phyloP scores from a whole-genome alignment of 2,329 filamentous ascomycete species.

The Aotearoamyces nothofagi region DNA sequence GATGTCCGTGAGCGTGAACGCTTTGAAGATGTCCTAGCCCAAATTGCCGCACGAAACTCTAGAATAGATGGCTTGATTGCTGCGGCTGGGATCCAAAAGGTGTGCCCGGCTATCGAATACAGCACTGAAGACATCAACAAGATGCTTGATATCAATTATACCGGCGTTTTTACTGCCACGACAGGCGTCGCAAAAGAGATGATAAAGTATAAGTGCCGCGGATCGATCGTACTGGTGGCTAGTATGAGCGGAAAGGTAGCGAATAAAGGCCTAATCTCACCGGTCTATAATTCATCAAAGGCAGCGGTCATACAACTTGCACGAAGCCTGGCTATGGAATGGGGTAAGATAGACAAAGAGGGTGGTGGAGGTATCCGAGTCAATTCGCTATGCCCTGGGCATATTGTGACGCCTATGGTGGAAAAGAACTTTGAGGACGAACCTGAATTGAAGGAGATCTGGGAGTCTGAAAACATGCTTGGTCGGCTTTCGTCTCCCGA shows the following conservation, averaged over 20 bases:
- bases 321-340: constrained; percentile 57
- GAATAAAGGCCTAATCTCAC: constrained; percentile 45
- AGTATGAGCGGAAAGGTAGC: constrained; percentile 56
- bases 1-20: constrained; percentile 61
- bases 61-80: constrained; percentile 66
- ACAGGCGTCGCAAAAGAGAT: constrained; percentile 76
- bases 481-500: constrained; percentile 49
- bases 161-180: constrained; percentile 73
- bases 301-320: constrained; percentile 58
- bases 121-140: constrained; percentile 57
- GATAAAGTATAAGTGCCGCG: constrained; percentile 37
- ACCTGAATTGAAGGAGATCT: constrained; percentile 51
- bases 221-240: constrained; percentile 52
- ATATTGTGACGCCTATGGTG: constrained; percentile 75
- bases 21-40: constrained; percentile 51
- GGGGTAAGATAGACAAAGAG: constrained; percentile 31
- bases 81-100: constrained; percentile 61
- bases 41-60: constrained; percentile 54
- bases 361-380: constrained; percentile 49
- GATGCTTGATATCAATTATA: constrained; percentile 76
- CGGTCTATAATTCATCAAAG: constrained; percentile 64
- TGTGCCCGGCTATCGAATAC: constrained; percentile 72
- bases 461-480: constrained; percentile 80
- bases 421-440: constrained; percentile 61
- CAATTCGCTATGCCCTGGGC: constrained; percentile 69